phyloP scores from a whole-genome alignment of 257 asterid species.

The Solanum chiquidenum region DNA sequence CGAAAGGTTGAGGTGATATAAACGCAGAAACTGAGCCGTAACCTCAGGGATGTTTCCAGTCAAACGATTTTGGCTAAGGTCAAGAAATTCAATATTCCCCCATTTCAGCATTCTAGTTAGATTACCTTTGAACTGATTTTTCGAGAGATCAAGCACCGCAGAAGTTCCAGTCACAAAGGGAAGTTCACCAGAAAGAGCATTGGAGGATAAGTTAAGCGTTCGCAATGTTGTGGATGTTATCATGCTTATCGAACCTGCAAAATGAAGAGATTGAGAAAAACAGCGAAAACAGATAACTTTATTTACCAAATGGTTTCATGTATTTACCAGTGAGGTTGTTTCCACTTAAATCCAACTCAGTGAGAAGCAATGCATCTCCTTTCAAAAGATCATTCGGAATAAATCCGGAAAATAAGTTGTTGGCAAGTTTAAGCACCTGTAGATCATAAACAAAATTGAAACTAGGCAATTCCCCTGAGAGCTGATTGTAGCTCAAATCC shows the following conservation, averaged over 20 bases:
- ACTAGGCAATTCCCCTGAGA: constrained; percentile 82
- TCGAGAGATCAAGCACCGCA: constrained; percentile 59
- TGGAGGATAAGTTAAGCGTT: constrained; percentile 71
- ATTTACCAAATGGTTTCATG: neutral
- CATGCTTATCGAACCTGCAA: constrained; percentile 62
- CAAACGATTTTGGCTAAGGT: constrained; percentile 72
- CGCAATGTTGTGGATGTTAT: constrained; percentile 74
- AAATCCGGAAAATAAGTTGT: constrained; percentile 61
- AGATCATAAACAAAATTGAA: constrained; percentile 83
- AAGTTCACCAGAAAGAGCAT: constrained; percentile 72
- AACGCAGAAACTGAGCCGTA: constrained; percentile 73
- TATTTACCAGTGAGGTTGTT: constrained; percentile 75
- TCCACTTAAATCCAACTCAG: constrained; percentile 78
- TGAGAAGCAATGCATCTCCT: constrained; percentile 71
- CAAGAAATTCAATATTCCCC: constrained; percentile 77
- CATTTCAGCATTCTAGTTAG: constrained; percentile 62
- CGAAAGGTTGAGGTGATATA: constrained; percentile 71
- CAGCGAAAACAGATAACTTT: neutral
- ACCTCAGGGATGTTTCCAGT: constrained; percentile 63
- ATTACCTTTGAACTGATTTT: constrained; percentile 65
- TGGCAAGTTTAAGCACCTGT: constrained; percentile 66
- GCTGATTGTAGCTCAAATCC: constrained; percentile 91
- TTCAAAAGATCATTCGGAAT: constrained; percentile 75
- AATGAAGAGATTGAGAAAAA: neutral
- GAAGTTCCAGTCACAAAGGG: constrained; percentile 77